Evolutionary conservation across 176 grass and related monocot genomes (phyloP), one percentile per base, ranked within the genome.

Genomic region (Poa annua): DNA sequence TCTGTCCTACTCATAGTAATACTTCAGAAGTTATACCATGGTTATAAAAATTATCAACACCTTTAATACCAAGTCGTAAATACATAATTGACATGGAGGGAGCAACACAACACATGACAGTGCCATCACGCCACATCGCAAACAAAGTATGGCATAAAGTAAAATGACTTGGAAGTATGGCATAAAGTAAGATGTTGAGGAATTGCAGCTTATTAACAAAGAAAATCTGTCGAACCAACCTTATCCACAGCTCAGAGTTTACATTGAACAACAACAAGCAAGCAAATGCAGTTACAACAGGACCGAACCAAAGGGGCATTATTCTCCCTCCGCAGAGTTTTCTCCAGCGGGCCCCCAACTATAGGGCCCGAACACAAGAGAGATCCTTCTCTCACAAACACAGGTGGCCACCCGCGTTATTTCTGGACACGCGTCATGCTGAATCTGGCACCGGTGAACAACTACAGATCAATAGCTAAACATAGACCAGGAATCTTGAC

Each of bases 301-400:
- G 39, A 36, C 39, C 62, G 20, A 29, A 32, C 32, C 76, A 74
- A 33, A 17, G 60, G 25, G 7, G 9, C 36, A 53, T 11, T 75
- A 34, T 67, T 57, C 35, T 57, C 42, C 68, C 48, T 88, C 48
- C 59, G 51, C 21, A 80, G 55, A 32, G 59, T 75, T 75, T 13
- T 25, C 6, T 61, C 36, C 59, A 54, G 67, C 61, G 29, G 87
- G 72, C 35, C 64, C 47, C 64, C 62, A 77, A 70, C 6, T 61
- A 36, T 61, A 32, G 42, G 55, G 22, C 49, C 42, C 34, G 3
- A 1, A 38, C 44, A 71, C 39, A 79, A 20, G 24, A 20, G 24
- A 48, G 7, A 51, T 26, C 11, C 44, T 21, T 42, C 21, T 8
- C 26, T 50, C 69, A 49, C 71, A 19, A 44, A 82, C 11, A 54